Percentiles rank a stretch among this genome's conserved stretches.
Evolutionary conservation across 768 basidiomycete genomes (phyloP).

Genomic region (Cystobasidiopsis lactophilus): DNA sequence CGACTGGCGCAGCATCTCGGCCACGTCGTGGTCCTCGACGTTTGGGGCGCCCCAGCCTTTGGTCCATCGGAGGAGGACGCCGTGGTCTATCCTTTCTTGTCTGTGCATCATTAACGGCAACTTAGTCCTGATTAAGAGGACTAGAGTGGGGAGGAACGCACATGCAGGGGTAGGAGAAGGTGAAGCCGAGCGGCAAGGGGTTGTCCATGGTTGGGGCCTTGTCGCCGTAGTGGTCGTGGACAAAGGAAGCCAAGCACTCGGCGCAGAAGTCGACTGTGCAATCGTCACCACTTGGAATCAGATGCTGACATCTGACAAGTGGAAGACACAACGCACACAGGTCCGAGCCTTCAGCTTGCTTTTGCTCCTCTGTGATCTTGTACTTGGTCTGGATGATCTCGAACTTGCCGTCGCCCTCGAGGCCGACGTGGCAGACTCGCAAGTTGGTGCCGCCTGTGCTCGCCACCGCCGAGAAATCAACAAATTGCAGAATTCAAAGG

Average conservation of each 20-base stretch:
- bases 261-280: constrained; percentile 72
- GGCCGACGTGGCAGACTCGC: constrained; percentile 86
- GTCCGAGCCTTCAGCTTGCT: constrained; percentile 85
- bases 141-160: constrained; percentile 31
- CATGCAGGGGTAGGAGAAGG: constrained; percentile 95
- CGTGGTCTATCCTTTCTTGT: constrained; percentile 86
- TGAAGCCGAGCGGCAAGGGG: constrained; percentile 67
- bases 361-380: constrained; percentile 88
- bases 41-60: constrained; percentile 86
- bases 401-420: constrained; percentile 84
- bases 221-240: constrained; percentile 41
- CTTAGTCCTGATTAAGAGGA: too few relatives aligned
- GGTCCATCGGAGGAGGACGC: constrained; percentile 91
- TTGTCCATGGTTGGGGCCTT: constrained; percentile 28
- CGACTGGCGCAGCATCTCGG: constrained; percentile 70
- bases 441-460: constrained; percentile 53
- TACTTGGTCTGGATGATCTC: constrained; percentile 97
- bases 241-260: constrained; percentile 70
- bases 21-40: constrained; percentile 80
- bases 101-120: constrained; percentile 26
- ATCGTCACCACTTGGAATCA: neutral
- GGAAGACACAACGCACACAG: constrained; percentile 29
- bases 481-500: too few relatives aligned
- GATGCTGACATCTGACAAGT: too few relatives aligned
- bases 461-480: constrained; percentile 19